Conservation (phyloP, 2,329 filamentous ascomycete genomes). For the Lasiodiplodia theobromae region DNA sequence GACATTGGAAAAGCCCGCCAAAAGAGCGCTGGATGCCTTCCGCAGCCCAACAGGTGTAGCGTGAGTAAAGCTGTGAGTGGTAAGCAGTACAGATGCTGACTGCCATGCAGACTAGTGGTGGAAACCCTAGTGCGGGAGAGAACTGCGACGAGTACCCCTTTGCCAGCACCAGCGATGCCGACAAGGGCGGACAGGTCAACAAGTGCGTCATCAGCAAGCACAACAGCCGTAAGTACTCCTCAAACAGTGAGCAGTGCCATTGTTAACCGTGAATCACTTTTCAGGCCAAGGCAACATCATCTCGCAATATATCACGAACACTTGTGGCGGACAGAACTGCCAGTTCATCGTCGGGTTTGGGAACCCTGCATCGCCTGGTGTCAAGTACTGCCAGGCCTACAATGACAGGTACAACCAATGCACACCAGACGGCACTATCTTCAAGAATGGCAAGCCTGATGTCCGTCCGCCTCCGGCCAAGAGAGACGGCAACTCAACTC, state of each 20-base stretch:
- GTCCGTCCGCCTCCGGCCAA: neutral
- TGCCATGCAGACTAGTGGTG: neutral
- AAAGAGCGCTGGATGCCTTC: neutral
- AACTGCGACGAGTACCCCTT: slow-evolving; percentile 2
- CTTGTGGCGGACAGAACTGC: neutral
- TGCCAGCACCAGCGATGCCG: neutral
- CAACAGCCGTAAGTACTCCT: slow-evolving; percentile 34
- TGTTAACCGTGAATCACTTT: too few species aligned
- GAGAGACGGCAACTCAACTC: neutral
- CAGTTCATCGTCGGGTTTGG: neutral
- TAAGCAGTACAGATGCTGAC: neutral
- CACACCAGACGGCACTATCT: neutral
- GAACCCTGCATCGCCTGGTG: neutral
- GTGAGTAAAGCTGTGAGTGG: neutral
- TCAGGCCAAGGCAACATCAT: neutral
- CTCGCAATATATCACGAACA: neutral
- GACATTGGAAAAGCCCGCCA: neutral
- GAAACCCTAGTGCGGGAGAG: neutral
- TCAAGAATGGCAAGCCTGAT: neutral
- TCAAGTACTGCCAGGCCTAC: neutral
- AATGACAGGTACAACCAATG: neutral
- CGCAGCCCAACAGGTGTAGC: neutral
- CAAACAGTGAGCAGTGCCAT: too few species aligned
- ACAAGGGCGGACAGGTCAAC: neutral
- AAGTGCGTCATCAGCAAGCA: slow-evolving; percentile 33